phyloP scores from a whole-genome alignment of 441 rosid species.

The Gossypium davidsonii region DNA sequence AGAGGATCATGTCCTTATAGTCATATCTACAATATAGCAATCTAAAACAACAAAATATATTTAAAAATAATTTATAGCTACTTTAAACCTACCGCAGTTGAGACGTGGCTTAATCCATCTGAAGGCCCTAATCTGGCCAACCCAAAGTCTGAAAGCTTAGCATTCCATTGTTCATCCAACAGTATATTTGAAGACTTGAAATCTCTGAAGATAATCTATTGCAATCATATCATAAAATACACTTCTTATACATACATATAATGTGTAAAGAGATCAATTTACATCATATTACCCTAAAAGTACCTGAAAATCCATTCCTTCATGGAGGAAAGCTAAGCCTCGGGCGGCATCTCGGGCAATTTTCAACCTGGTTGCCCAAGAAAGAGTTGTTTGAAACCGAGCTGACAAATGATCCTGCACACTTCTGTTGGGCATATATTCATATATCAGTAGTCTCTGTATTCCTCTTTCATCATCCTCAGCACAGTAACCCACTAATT shows the following conservation, averaged over 20 bases:
- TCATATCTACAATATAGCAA: too few relatives aligned
- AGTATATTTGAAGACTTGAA: constrained; percentile 69
- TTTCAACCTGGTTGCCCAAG: constrained; percentile 55
- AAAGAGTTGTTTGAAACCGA: constrained; percentile 35
- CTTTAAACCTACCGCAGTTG: constrained; percentile 50
- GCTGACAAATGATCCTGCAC: constrained; percentile 58
- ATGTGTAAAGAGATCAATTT: background rate
- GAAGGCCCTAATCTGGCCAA: constrained; percentile 62
- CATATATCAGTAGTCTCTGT: constrained; percentile 62
- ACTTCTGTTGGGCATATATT: constrained; percentile 57
- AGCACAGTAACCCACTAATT: constrained; percentile 62
- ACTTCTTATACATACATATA: too few relatives aligned
- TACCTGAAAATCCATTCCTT: constrained; percentile 93
- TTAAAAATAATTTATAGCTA: background rate
- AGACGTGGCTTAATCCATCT: constrained; percentile 59
- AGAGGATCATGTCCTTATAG: too few relatives aligned
- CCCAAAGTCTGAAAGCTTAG: constrained; percentile 68
- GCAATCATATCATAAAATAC: background rate
- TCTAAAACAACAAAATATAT: background rate
- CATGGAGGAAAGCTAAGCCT: constrained; percentile 63
- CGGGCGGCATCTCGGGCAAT: constrained; percentile 63
- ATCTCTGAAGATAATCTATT: constrained; percentile 66
- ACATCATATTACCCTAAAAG: background rate
- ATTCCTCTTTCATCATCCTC: constrained; percentile 85
- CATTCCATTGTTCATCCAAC: constrained; percentile 63